Base-by-base conservation (phyloP, 2,329 filamentous ascomycete genomes). In the Colletotrichum salicis region DNA sequence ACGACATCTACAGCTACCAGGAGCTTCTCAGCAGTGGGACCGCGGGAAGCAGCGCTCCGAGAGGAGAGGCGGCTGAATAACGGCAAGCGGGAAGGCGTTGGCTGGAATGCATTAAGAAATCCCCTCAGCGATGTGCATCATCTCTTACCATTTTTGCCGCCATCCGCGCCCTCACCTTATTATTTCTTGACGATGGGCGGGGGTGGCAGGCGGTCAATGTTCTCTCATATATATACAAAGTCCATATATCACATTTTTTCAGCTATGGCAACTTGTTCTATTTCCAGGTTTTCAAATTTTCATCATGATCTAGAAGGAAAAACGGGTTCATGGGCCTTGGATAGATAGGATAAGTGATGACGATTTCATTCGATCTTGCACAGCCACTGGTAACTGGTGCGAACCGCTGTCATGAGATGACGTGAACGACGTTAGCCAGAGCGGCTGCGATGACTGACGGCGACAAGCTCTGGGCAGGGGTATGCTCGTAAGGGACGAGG, bases 51-150 rank as follows among this genome's bases (percentile, higher is more conserved):
- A 67, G 19, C 37, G 59, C 41, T 51, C 58, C 41, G 22, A 68
- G 58, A 45, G 58, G 55, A 64, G 24, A 48, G 35, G 41, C 48
- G 29, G 35, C 45, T 35, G 45, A 58, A 60, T 59, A 45, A 58
- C 59, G 37, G 22, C 59, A 56, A 64, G 48, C 55, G 58, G 65
- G 45, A 70, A 64, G 70, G 70, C 70, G 65, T 72, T 72, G 70
- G 55, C 70, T 69, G 70, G 70, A 72, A 59, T 69, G 70, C 66
- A 56, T 72, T 60, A 24, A 59, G 58, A 51, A 41, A 64, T 45
- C 54, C 55, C 48, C 45, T 67, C 54, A 72, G 65, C 65, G 70
- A 64, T 64, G 65, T 72, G 65, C 48, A 70, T 69, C 70, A 72
- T 69, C n/a, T 70, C 48, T 19, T 7, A 48, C 60, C 67, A 63